Percentiles rank a stretch among this genome's conserved stretches.
phyloP scores from a whole-genome alignment of 2,329 filamentous ascomycete genomes.

The Mycosphaerella arachidis region DNA sequence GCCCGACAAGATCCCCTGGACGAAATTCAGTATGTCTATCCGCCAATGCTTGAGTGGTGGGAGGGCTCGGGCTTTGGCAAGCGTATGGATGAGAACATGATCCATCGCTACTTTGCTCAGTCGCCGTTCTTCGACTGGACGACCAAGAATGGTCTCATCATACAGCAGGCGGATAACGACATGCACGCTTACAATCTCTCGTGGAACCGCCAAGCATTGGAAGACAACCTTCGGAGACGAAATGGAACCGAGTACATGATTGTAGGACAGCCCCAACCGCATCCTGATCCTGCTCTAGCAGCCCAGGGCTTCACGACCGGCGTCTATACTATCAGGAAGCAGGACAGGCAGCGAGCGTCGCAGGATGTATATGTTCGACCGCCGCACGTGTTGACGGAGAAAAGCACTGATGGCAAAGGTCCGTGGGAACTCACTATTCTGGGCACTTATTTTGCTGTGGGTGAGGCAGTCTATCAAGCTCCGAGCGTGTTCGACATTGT shows the following conservation, averaged over 20 bases:
- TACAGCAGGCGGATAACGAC: conserved; percentile 49
- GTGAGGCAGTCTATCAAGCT: conserved; percentile 58
- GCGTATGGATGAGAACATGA: conserved; percentile 37
- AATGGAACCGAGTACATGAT: conserved; percentile 58
- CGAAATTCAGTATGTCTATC: conserved; percentile 21
- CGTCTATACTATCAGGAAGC: conserved; percentile 60
- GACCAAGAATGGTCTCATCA: conserved; percentile 56
- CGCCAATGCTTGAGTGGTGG: conserved; percentile 29
- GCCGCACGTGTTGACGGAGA: conserved; percentile 38
- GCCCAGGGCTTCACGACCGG: conserved; percentile 37
- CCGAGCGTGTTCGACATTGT: conserved; percentile 57
- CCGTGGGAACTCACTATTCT: conserved; percentile 49
- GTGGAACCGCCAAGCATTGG: conserved; percentile 54
- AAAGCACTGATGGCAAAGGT: conserved; percentile 2
- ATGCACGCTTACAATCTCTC: conserved; percentile 47
- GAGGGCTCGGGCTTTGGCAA: conserved; percentile 13
- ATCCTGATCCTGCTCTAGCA: conserved; percentile 35
- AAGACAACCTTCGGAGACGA: conserved; percentile 51
- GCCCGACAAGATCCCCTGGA: conserved; percentile 21
- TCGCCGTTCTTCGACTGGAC: conserved; percentile 59
- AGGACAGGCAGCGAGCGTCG: conserved; percentile 44
- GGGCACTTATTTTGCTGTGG: conserved; percentile 58
- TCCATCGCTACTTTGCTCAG: conserved; percentile 59
- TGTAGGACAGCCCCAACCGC: conserved; percentile 52
- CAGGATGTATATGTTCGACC: conserved; percentile 33